Evolutionary conservation across 2,329 filamentous ascomycete genomes (phyloP), one percentile per base, ranked within the genome.

Genomic region (Fusarium euwallaceae): DNA sequence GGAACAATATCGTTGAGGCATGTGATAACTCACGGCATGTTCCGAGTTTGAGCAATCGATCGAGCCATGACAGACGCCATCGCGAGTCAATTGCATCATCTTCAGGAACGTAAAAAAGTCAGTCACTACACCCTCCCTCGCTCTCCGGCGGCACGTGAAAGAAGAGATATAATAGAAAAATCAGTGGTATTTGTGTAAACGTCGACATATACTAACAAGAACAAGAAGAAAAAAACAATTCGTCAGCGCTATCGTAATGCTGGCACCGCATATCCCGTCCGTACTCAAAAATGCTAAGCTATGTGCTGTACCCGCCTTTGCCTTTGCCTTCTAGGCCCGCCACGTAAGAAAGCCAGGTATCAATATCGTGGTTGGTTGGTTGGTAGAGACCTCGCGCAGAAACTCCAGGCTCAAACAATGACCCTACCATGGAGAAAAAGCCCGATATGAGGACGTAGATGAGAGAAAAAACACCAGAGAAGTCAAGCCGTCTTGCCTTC

Each of bases 261-360:
- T 67, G 27, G 58, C 37, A 56, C 22, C 61, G 64, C 45, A 70
- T 66, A 53, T 32, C 41, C 41, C 20, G 10, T 48, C 22, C 43
- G 24, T 29, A 63, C 74, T 75, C 72, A 73, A 72, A 66, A 66
- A 69, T 69, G 69, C 68, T 71, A 24, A 39, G 43, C 12, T 17
- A 48, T 27, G 43, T 48, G 9, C 9, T 48, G 43, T 17, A 64
- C 27, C 17, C 32, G 43, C 45, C 41, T 62, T 20, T 20, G 14
- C 43, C 43, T 17, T 63, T 34, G 43, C 45, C 41, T 62, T 20
- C 32, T 67, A 61, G 51, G 55, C 61, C 56, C 61, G 48, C 61
- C 53, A 55, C 48, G 58, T 61, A 64, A 63, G 22, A 62, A 45
- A 45, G 22, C 59, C 37, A 22, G 27, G 59, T 39, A 59, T 59